A percentile compares a stretch with the other conserved stretches of the same genome.
phyloP scores from a whole-genome alignment of 2,329 filamentous ascomycete genomes.

The Aureobasidium leucospermi region DNA sequence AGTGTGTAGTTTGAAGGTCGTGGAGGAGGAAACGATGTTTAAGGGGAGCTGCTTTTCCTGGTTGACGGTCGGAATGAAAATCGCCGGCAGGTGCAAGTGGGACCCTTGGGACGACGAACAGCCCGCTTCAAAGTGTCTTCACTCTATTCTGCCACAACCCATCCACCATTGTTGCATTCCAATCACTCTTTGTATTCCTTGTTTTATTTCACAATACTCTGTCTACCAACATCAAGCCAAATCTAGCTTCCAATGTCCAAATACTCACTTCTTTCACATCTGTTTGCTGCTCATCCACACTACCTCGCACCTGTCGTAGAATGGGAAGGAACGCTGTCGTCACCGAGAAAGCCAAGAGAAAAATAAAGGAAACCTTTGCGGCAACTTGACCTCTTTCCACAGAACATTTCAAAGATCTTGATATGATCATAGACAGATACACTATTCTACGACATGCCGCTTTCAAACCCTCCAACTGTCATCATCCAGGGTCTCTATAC shows the following conservation, averaged over 20 bases:
- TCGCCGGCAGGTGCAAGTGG: slow-evolving; percentile 12
- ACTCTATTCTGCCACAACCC: background rate
- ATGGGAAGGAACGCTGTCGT: slow-evolving; percentile 9
- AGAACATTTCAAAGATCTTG: background rate
- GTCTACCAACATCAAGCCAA: background rate
- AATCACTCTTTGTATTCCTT: background rate
- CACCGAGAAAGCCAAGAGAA: slow-evolving; percentile 10
- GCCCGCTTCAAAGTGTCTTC: slow-evolving; percentile 10
- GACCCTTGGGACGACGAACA: slow-evolving; percentile 8
- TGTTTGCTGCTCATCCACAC: background rate
- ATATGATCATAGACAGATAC: background rate
- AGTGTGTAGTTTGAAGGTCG: slow-evolving; percentile 6
- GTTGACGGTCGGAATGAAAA: slow-evolving; percentile 8
- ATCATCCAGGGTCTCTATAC: background rate
- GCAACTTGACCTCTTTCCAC: background rate
- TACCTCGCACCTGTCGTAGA: background rate
- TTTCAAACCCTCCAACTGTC: background rate
- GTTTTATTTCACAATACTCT: background rate
- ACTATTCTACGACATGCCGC: background rate
- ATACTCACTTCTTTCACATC: background rate
- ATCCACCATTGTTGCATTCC: background rate
- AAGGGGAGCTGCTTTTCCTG: slow-evolving; percentile 9
- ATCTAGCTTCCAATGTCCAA: background rate
- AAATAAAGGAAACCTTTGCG: slow-evolving; percentile 5
- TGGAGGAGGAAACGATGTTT: slow-evolving; percentile 8